phyloP scores from a whole-genome alignment of 345 rosid species.

The Arabidopsis thaliana region DNA sequence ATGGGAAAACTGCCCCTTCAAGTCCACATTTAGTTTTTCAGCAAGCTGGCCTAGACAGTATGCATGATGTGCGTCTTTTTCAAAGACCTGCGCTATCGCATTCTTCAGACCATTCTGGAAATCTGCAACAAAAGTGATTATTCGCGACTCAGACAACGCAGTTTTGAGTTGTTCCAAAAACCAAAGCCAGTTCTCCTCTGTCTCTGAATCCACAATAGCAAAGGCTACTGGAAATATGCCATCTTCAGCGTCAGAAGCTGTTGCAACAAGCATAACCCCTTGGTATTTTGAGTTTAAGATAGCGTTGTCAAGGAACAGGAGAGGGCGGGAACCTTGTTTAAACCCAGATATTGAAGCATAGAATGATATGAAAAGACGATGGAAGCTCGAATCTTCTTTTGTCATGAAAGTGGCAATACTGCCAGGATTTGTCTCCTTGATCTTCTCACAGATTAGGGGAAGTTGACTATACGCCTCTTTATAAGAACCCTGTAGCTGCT shows the following conservation, averaged over 20 bases:
- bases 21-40: constrained; percentile 71
- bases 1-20: constrained; percentile 88
- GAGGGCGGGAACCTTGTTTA: constrained; percentile 87
- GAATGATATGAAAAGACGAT: constrained; percentile 82
- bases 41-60: constrained; percentile 84
- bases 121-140: constrained; percentile 84
- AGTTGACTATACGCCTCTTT: constrained; percentile 84
- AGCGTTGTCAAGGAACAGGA: constrained; percentile 78
- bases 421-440: constrained; percentile 94
- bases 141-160: constrained; percentile 57
- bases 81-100: constrained; percentile 70
- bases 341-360: constrained; percentile 85
- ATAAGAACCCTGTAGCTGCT: constrained; percentile 94
- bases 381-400: constrained; percentile 91
- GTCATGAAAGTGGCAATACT: constrained; percentile 75
- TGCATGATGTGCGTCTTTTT: constrained; percentile 65
- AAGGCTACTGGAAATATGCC: constrained; percentile 86
- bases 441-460: constrained; percentile 84
- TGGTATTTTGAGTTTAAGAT: constrained; percentile 81
- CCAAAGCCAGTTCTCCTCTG: constrained; percentile 92
- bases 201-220: constrained; percentile 81
- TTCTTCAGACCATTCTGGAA: constrained; percentile 72
- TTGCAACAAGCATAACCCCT: constrained; percentile 75
- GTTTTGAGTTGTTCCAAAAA: constrained; percentile 74
- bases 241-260: constrained; percentile 78